Percentiles rank a stretch among this genome's conserved stretches.
Conservation (phyloP, 495 filamentous ascomycete genomes). For the Physcia stellaris region DNA sequence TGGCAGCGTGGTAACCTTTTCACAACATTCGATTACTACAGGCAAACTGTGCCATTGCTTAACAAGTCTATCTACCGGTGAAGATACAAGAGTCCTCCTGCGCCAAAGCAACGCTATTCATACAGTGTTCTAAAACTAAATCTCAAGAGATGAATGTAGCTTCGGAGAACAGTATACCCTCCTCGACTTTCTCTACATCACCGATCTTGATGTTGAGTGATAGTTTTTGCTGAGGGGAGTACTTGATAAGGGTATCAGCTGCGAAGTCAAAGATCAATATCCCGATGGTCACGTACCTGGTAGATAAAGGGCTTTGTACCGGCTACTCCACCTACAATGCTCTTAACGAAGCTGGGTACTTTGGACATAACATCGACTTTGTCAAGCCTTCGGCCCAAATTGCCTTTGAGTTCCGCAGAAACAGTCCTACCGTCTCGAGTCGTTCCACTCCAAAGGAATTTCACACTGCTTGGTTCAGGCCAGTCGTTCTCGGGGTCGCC, state of each 20-base stretch:
- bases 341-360: conserved; percentile 89
- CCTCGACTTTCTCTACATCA: conserved; percentile 57
- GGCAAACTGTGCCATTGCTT: too few species aligned
- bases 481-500: conserved; percentile 70
- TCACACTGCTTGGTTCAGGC: conserved; percentile 68
- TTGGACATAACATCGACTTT: conserved; percentile 93
- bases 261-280: conserved; percentile 4
- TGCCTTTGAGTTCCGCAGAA: conserved; percentile 52
- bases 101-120: too few species aligned
- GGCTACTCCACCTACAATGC: conserved; percentile 69
- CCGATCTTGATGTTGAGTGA: conserved; percentile 71
- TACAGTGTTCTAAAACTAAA: too few species aligned
- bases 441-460: conserved; percentile 67
- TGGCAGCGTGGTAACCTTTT: too few species aligned
- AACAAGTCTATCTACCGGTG: too few species aligned
- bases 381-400: conserved; percentile 59
- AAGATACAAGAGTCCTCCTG: too few species aligned
- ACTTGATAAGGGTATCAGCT: conserved; percentile 31
- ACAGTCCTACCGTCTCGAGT: conserved; percentile 61
- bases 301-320: conserved; percentile 97
- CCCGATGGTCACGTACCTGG: conserved; percentile 44
- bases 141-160: conserved; percentile 86
- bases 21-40: too few species aligned
- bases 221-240: conserved; percentile 44
- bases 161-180: conserved; percentile 67